Conservation (phyloP, 345 rosid species). For the Camelina laxa region DNA sequence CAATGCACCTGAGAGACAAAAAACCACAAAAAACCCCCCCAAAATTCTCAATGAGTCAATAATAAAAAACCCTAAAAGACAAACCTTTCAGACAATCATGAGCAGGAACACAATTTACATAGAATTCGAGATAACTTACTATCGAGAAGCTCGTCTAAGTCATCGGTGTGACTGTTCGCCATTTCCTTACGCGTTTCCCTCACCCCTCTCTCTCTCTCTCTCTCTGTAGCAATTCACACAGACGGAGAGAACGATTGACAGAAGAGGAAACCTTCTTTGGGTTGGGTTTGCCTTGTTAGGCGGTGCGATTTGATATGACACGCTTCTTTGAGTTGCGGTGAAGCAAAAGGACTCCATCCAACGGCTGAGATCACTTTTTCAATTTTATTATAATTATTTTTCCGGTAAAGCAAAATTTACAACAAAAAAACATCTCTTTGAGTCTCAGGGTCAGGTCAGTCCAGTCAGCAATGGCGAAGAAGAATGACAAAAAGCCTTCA, state of each 20-base stretch:
- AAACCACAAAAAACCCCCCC: conserved; percentile 20
- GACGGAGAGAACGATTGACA: conserved; percentile 19
- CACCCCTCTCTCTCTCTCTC: conserved; percentile 7
- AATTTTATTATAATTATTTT: background rate
- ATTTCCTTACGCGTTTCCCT: conserved; percentile 35
- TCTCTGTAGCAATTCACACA: conserved; percentile 10
- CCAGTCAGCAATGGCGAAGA: background rate
- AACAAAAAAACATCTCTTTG: background rate
- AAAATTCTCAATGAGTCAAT: background rate
- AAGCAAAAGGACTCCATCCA: conserved; percentile 27
- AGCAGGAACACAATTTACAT: background rate
- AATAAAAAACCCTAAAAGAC: conserved; percentile 6
- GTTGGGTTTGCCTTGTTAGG: conserved; percentile 16
- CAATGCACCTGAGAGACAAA: conserved; percentile 75
- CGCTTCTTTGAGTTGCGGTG: conserved; percentile 23
- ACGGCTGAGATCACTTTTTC: conserved; percentile 29
- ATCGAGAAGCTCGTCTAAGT: conserved; percentile 93
- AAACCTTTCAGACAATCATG: conserved; percentile 4
- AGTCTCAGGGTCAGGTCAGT: background rate
- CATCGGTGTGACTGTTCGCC: conserved; percentile 68
- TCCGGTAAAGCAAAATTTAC: background rate
- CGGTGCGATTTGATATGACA: conserved; percentile 32
- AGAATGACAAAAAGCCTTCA: conserved; percentile 17
- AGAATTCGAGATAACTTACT: conserved; percentile 51
- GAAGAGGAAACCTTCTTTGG: conserved; percentile 37